Evolutionary conservation across 148 eudicot species (phyloP).

Genomic region (Silene uniflora): DNA sequence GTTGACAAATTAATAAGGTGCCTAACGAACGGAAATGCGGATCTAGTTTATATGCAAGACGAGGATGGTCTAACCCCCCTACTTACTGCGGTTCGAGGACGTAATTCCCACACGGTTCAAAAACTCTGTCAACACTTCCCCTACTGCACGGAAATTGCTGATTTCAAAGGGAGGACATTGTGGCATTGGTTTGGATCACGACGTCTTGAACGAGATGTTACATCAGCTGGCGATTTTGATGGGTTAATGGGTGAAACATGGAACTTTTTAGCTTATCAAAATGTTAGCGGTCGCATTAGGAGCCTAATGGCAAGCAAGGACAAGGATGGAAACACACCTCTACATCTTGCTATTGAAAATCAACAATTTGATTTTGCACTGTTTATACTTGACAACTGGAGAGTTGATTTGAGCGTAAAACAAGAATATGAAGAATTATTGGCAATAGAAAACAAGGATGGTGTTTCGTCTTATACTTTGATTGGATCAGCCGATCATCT

Average conservation of each 20-base stretch:
- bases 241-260: too few relatives aligned
- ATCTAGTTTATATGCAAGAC: neutral
- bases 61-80: constrained; percentile 2
- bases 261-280: neutral
- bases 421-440: too few relatives aligned
- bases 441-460: neutral
- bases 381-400: neutral
- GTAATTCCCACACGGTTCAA: neutral
- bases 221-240: too few relatives aligned
- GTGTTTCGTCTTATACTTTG: neutral
- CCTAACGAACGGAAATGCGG: too few relatives aligned
- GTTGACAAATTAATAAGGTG: too few relatives aligned
- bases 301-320: neutral
- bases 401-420: too few relatives aligned
- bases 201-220: neutral
- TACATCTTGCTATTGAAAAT: constrained; percentile 4
- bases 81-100: neutral
- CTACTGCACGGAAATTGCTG: neutral
- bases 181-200: constrained; percentile 3
- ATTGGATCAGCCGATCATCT: constrained; percentile 8
- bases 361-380: neutral
- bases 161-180: neutral
- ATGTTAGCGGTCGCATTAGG: neutral
- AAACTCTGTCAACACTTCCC: neutral
- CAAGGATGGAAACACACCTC: constrained; percentile 12